Evolutionary conservation across 2,329 filamentous ascomycete species (phyloP).

Genomic region (Arthrinium puccinioides): DNA sequence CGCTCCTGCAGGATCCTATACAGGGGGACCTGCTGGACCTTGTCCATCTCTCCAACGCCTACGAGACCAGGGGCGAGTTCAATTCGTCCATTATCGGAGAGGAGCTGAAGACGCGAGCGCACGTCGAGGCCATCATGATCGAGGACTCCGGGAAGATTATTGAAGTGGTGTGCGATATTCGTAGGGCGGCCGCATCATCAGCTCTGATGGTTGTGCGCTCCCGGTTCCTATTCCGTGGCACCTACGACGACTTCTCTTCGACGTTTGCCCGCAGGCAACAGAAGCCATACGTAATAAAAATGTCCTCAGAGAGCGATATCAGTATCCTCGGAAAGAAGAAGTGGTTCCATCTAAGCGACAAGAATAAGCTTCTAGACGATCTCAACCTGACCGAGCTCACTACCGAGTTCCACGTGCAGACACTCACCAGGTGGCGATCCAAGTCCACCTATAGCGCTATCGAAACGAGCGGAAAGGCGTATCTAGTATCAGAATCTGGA

Average conservation of each 20-base stretch:
- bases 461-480: slow-evolving; percentile 79
- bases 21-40: slow-evolving; percentile 92
- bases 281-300: slow-evolving; percentile 81
- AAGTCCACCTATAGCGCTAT: slow-evolving; percentile 81
- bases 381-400: slow-evolving; percentile 48
- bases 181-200: slow-evolving; percentile 54
- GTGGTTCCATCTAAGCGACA: slow-evolving; percentile 83
- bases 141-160: slow-evolving; percentile 98
- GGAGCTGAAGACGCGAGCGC: slow-evolving; percentile 79
- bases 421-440: slow-evolving; percentile 85
- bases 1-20: slow-evolving; percentile 90
- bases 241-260: slow-evolving; percentile 87
- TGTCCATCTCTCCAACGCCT: slow-evolving; percentile 90
- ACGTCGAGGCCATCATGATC: slow-evolving; percentile 94
- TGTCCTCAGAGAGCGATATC: slow-evolving; percentile 79
- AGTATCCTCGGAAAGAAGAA: slow-evolving; percentile 90
- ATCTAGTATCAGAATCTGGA: slow-evolving; percentile 42
- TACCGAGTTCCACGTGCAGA: slow-evolving; percentile 87
- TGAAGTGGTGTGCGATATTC: slow-evolving; percentile 88
- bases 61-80: slow-evolving; percentile 91
- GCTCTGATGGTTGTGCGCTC: slow-evolving; percentile 92
- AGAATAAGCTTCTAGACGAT: slow-evolving; percentile 70
- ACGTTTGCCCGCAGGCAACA: slow-evolving; percentile 95
- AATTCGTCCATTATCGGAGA: slow-evolving; percentile 90
- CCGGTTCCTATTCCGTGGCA: slow-evolving; percentile 90